A percentile compares a stretch with the other conserved stretches of the same genome.
Conservation (phyloP, 441 rosid genomes). For the Metrosideros polymorpha region DNA sequence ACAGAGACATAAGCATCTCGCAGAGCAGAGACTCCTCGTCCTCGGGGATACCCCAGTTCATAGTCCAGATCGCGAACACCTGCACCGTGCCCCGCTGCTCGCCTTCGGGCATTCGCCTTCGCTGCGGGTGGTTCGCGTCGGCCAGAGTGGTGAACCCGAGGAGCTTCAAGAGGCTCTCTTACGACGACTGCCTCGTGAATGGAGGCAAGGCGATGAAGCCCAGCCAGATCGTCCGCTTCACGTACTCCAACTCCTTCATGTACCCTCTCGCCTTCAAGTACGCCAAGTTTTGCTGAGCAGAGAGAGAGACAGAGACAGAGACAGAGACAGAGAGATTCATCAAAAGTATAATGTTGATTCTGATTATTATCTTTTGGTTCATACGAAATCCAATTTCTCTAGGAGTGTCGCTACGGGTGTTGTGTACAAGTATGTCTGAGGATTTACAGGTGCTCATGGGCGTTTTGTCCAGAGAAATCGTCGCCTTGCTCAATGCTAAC, state of each 20-base stretch:
- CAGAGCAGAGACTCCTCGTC: conserved; percentile 31
- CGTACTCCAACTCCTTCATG: conserved; percentile 49
- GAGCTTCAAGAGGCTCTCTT: conserved; percentile 37
- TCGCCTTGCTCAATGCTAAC: background rate
- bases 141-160: conserved; percentile 37
- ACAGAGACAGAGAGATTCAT: background rate
- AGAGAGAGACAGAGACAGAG: background rate
- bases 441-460: background rate
- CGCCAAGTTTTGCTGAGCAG: conserved; percentile 29
- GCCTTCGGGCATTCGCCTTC: conserved; percentile 36
- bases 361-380: background rate
- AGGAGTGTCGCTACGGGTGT: background rate
- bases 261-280: conserved; percentile 33
- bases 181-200: conserved; percentile 46
- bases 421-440: background rate
- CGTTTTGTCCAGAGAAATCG: background rate
- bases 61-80: conserved; percentile 41
- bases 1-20: conserved; percentile 38
- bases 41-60: conserved; percentile 42
- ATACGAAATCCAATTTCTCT: background rate
- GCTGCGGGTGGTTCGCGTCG: conserved; percentile 52
- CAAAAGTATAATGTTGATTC: background rate
- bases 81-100: conserved; percentile 29
- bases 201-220: conserved; percentile 30
- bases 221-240: conserved; percentile 35